Base-by-base conservation (phyloP, 2,329 filamentous ascomycete species). In the Sporothrix curviconia region DNA sequence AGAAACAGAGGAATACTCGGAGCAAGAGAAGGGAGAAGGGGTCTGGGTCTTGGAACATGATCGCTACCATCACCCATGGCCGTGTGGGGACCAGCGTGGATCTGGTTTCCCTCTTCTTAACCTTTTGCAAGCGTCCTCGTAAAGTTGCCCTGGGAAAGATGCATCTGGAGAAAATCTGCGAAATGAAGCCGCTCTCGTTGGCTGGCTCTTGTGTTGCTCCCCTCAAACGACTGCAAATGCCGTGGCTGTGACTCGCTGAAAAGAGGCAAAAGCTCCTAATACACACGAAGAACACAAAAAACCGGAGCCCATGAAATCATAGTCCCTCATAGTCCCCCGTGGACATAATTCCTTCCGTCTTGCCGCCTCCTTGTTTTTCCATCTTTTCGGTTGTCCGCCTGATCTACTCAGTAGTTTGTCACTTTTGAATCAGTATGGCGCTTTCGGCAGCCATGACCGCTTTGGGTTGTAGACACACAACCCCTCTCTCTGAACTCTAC, bases 381-480 rank as follows among this genome's bases (percentile, higher is more conserved):
- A 11, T 32, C 6, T 11, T 11, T 5, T 32, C 11, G 28, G 6
- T 32, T 32, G 28, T 32, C 28, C n/a, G n/a, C n/a, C n/a, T n/a
- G n/a, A n/a, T n/a, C n/a, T n/a, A n/a, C n/a, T n/a, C n/a, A n/a
- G n/a, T n/a, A n/a, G n/a, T n/a, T n/a, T n/a, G n/a, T n/a, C n/a
- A n/a, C n/a, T n/a, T n/a, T n/a, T n/a, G n/a, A n/a, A n/a, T n/a
- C n/a, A n/a, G n/a, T n/a, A n/a, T n/a, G n/a, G n/a, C n/a, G n/a
- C 17, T 8, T 51, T 51, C 49, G 49, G 34, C 49, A 51, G 22
- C 19, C 9, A 39, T 40, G 15, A 39, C 49, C 49, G 8, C 37
- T 39, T n/a, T 51, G 22, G 49, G 49, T 51, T 39, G 49, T 50
- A 37, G 19, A 50, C 32, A 50, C 47, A 50, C 47, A 22, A 30